A percentile compares a stretch with the other conserved stretches of the same genome.
phyloP scores from a whole-genome alignment of 768 basidiomycete species.

The Auriculariales sp. region DNA sequence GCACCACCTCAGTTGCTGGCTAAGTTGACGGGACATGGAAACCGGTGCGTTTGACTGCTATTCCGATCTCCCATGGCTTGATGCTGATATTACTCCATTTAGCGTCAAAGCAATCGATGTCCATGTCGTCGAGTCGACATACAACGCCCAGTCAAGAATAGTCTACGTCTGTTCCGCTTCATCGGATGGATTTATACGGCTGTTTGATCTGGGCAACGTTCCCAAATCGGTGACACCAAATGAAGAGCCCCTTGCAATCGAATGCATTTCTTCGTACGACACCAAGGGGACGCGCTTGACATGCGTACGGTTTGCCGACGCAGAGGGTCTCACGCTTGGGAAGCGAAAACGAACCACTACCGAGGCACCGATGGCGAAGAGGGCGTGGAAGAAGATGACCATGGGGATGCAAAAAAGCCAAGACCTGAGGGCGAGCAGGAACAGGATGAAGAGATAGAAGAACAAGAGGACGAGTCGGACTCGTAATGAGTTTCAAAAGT shows the following conservation, averaged over 20 bases:
- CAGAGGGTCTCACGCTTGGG: conserved; percentile 16
- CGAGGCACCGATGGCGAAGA: conserved; percentile 11
- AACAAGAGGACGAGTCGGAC: conserved; percentile 12
- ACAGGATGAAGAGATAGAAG: conserved; percentile 1
- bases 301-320: conserved; percentile 48
- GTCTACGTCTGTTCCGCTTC: conserved; percentile 53
- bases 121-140: background rate
- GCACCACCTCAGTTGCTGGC: conserved; percentile 45
- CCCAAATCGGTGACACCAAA: conserved; percentile 15
- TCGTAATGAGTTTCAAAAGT: background rate
- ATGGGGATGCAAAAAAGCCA: conserved; percentile 19
- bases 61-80: background rate
- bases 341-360: conserved; percentile 24
- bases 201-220: conserved; percentile 54
- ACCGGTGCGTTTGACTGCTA: conserved; percentile 46
- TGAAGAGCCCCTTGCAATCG: conserved; percentile 20
- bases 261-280: conserved; percentile 56
- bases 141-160: conserved; percentile 31
- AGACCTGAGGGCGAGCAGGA: conserved; percentile 8
- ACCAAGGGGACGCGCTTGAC: conserved; percentile 79
- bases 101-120: background rate
- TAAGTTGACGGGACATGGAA: conserved; percentile 64
- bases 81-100: conserved; percentile 2
- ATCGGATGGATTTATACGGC: conserved; percentile 74
- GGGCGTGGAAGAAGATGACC: conserved; percentile 21